Base-by-base conservation (phyloP, 805 yeast genomes). In the Candida hispaniensis region DNA sequence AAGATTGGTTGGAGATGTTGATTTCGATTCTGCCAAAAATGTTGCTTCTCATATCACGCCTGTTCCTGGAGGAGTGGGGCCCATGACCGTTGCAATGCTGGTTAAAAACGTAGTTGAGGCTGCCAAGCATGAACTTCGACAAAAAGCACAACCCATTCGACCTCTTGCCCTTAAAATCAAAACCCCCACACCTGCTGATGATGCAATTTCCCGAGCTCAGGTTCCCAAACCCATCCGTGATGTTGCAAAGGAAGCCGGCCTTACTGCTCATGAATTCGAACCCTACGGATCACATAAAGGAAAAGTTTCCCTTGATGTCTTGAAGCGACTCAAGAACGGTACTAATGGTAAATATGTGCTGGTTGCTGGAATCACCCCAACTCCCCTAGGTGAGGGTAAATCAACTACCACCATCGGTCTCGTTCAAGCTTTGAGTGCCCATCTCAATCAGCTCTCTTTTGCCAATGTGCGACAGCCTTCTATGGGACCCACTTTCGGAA, bases 61-160 rank as follows among this genome's bases (percentile, higher is more conserved):
- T 11, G 98, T 88, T 39, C 98, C 98, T 18, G 97, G 97, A 54
- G 97, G 97, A 49, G 97, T 88, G 44, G 98, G 98, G 24, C 98
- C 98, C 45, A 88, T 88, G 97, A 88, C 98, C 16, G 96, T 88
- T 30, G 94, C 94, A 24, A 85, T 86, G 95, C 71, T 88, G 42
- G 70, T 86, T 43, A 71, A 78, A 45, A 88, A 91, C 52, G 88
- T 88, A 7, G 64, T 75, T 40, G 67, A 71, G 45, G 82, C 94
- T 34, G 94, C 97, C 13, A 66, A 77, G 48, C 61, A 69, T 38
- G 69, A 64, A 44, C 41, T 43, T 12, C 34, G 41, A 26, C 50
- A 48, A 17, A 45, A 49, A 14, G 52, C 53, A 19, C 63, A 70
- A 47, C 56, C 60, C 41, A 59, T 70, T 50, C 57, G 56, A 42